Evolutionary conservation across 2,329 filamentous ascomycete species (phyloP).

Genomic region (Colletotrichum sp.): DNA sequence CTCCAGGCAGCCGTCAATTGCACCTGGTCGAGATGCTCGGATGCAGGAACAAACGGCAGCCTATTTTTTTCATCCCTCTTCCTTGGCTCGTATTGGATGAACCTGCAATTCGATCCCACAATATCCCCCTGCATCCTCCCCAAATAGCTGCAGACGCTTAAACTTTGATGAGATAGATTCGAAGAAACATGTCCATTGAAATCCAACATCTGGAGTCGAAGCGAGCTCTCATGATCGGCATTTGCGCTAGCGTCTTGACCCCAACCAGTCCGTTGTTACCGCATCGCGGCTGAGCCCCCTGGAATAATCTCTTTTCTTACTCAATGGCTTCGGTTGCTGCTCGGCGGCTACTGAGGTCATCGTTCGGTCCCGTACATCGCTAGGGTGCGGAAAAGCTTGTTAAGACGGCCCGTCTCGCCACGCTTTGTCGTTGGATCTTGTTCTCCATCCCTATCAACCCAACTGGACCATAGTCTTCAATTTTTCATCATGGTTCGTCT

Average conservation of each 20-base stretch:
- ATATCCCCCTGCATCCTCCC: neutral
- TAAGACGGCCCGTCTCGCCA: neutral
- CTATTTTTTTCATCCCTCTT: neutral
- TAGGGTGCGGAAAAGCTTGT: neutral
- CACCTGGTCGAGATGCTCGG: neutral
- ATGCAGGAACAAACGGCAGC: conserved; percentile 1
- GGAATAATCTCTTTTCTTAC: conserved; percentile 1
- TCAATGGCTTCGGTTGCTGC: neutral
- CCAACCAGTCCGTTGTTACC: neutral
- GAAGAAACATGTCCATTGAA: neutral
- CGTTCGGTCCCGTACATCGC: neutral
- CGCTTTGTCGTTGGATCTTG: neutral
- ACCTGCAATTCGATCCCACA: neutral
- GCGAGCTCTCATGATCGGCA: neutral
- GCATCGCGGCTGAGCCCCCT: neutral
- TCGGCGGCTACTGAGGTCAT: neutral
- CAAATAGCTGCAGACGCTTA: neutral
- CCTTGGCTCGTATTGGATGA: conserved; percentile 4
- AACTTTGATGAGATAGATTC: neutral
- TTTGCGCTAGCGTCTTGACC: conserved; percentile 1
- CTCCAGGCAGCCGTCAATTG: conserved; percentile 14
- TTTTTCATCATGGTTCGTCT: conserved; percentile 13
- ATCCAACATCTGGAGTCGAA: neutral
- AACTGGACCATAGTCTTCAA: neutral
- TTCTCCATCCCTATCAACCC: neutral